phyloP scores from a whole-genome alignment of 208 protist genomes.

The Trypanosoma boissoni region DNA sequence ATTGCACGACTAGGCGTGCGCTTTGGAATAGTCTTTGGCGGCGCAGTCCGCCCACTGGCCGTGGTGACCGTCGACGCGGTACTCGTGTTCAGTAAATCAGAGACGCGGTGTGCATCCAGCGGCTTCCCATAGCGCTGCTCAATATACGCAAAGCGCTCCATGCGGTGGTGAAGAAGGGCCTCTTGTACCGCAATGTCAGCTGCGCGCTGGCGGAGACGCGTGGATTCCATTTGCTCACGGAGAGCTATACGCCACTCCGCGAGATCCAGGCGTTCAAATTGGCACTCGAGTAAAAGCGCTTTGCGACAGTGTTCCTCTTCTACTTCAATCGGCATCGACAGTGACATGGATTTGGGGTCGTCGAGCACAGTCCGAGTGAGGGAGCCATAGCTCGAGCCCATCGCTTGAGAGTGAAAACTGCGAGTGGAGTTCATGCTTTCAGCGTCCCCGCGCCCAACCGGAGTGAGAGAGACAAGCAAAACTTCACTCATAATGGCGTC shows the following conservation, averaged over 20 bases:
- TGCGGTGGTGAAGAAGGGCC: neutral
- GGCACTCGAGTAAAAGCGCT: neutral
- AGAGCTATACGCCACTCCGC: neutral
- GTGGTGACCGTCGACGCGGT: too few relatives aligned
- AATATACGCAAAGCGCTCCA: neutral
- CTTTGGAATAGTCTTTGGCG: too few relatives aligned
- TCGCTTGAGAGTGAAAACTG: neutral
- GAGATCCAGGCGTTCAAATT: neutral
- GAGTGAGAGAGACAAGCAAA: constrained; percentile 2
- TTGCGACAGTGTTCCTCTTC: constrained; percentile 8
- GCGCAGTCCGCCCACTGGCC: too few relatives aligned
- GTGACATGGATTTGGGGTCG: neutral
- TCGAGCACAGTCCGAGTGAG: neutral
- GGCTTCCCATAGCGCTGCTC: neutral
- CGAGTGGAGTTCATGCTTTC: neutral
- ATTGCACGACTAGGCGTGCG: too few relatives aligned
- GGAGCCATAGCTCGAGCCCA: neutral
- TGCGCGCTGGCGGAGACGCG: too few relatives aligned
- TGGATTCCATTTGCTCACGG: neutral
- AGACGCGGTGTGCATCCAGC: too few relatives aligned
- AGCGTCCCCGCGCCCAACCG: neutral
- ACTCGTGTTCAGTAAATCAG: too few relatives aligned
- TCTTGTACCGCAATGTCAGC: neutral
- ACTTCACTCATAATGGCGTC: constrained; percentile 26
- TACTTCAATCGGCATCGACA: neutral